Evolutionary conservation across 1,284 basidiomycete species (phyloP).

Genomic region (Trametes polyzona): DNA sequence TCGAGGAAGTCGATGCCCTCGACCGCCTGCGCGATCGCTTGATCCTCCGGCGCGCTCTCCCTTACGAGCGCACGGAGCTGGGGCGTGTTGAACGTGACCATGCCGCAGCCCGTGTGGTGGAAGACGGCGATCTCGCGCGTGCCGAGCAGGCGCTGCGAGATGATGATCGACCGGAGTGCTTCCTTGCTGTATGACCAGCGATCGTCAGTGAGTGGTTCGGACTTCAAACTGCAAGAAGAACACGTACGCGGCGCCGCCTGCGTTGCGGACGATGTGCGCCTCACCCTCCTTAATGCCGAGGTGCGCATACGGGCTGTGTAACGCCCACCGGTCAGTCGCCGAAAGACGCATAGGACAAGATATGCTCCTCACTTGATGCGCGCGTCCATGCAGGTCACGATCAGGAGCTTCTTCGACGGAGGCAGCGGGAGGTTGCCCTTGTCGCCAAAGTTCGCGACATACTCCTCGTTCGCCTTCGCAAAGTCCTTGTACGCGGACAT

Average conservation of each 20-base stretch:
- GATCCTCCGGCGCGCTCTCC: conserved; percentile 45
- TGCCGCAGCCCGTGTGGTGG: conserved; percentile 72
- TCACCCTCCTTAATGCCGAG: conserved; percentile 68
- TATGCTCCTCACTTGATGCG: conserved; percentile 48
- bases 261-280: conserved; percentile 72
- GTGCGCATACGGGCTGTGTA: conserved; percentile 54
- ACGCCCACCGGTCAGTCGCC: not conserved
- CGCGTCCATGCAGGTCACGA: conserved; percentile 74
- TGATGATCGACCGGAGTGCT: conserved; percentile 65
- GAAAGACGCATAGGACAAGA: not conserved
- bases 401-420: conserved; percentile 53
- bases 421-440: conserved; percentile 51
- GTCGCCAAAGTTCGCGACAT: conserved; percentile 49
- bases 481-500: conserved; percentile 39
- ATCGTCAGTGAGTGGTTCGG: not conserved
- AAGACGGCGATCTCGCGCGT: conserved; percentile 69
- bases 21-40: conserved; percentile 42
- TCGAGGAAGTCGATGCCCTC: conserved; percentile 63
- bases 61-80: conserved; percentile 56
- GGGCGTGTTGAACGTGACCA: conserved; percentile 61
- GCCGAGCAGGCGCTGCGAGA: conserved; percentile 69
- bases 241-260: conserved; percentile 63
- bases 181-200: conserved; percentile 56
- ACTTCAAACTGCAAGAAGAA: not conserved
- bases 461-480: conserved; percentile 40